Evolutionary conservation across 2,329 filamentous ascomycete genomes (phyloP).

Genomic region (Alternaria longipes): DNA sequence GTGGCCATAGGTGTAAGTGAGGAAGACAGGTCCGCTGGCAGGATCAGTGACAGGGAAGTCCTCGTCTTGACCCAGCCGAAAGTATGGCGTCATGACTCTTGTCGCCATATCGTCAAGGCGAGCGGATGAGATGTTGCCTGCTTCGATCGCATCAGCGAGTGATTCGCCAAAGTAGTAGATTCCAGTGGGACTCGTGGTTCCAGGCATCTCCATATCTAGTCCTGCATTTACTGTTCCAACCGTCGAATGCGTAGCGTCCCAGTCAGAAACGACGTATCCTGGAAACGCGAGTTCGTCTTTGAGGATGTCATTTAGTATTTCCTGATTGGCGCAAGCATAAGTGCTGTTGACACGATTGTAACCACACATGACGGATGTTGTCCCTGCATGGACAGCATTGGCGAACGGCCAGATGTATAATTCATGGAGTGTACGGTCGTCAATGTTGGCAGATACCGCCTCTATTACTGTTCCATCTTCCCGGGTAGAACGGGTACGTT

Average conservation of each 20-base stretch:
- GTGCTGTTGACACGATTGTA: conserved; percentile 40
- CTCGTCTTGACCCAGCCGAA: conserved; percentile 52
- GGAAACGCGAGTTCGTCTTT: conserved; percentile 63
- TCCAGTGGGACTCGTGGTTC: conserved; percentile 11
- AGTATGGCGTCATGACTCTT: conserved; percentile 59
- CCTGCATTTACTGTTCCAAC: conserved; percentile 56
- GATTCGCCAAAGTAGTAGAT: too few species aligned
- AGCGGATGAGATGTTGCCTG: neutral
- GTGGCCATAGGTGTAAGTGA: too few species aligned
- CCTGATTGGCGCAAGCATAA: conserved; percentile 44
- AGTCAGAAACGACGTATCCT: conserved; percentile 54
- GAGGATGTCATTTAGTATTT: conserved; percentile 60
- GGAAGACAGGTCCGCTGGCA: too few species aligned
- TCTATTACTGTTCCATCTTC: conserved; percentile 58
- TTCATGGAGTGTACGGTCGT: conserved; percentile 59
- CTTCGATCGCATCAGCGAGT: too few species aligned
- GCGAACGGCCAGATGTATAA: conserved; percentile 68
- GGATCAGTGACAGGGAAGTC: conserved; percentile 34
- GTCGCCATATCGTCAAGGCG: conserved; percentile 58
- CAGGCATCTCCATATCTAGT: conserved; percentile 60
- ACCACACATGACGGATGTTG: conserved; percentile 66
- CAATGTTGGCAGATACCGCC: conserved; percentile 67
- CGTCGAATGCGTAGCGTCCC: conserved; percentile 56
- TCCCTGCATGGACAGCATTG: conserved; percentile 67
- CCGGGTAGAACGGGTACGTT: conserved; percentile 37